A percentile compares a stretch with the other conserved stretches of the same genome.
Conservation (phyloP, 2,329 filamentous ascomycete species). For the Lachnellula cervina region DNA sequence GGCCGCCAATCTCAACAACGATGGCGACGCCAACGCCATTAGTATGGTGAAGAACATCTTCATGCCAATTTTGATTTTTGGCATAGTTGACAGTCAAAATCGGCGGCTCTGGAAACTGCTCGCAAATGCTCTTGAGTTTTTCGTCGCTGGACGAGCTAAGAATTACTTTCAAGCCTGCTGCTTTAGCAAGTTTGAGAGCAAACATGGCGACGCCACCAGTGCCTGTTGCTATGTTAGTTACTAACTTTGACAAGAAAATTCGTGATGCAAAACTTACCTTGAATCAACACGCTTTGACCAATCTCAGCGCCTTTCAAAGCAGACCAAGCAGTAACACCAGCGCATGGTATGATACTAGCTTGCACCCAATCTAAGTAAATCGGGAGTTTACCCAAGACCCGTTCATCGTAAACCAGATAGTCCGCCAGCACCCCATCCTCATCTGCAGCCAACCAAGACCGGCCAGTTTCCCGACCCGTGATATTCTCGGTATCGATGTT, state of each 20-base stretch:
- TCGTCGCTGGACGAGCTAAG: constrained; percentile 49
- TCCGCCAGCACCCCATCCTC: constrained; percentile 37
- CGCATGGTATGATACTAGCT: constrained; percentile 40
- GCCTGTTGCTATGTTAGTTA: constrained; percentile 17
- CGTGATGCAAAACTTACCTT: constrained; percentile 18
- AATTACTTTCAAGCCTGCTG: constrained; percentile 34
- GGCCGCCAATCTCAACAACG: constrained; percentile 49
- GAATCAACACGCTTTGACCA: constrained; percentile 35
- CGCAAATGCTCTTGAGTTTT: constrained; percentile 41
- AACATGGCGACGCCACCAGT: constrained; percentile 29
- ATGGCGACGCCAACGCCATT: constrained; percentile 43
- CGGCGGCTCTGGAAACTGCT: constrained; percentile 43
- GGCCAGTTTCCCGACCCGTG: constrained; percentile 1
- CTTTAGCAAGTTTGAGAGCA: constrained; percentile 14
- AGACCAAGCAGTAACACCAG: constrained; percentile 45
- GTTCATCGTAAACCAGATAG: constrained; percentile 38
- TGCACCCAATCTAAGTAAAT: constrained; percentile 40
- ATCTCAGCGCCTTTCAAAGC: constrained; percentile 39
- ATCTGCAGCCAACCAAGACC: constrained; percentile 23
- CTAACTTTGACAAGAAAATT: neutral
- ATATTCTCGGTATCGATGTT: constrained; percentile 13
- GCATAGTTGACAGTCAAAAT: constrained; percentile 44
- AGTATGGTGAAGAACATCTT: constrained; percentile 42
- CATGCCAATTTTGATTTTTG: constrained; percentile 46
- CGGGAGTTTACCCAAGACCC: constrained; percentile 27